These are phyloP conservation scores for Auricularia sp. DNA, from an alignment of 768 basidiomycete species.

Conservation along the genomic window DNA sequence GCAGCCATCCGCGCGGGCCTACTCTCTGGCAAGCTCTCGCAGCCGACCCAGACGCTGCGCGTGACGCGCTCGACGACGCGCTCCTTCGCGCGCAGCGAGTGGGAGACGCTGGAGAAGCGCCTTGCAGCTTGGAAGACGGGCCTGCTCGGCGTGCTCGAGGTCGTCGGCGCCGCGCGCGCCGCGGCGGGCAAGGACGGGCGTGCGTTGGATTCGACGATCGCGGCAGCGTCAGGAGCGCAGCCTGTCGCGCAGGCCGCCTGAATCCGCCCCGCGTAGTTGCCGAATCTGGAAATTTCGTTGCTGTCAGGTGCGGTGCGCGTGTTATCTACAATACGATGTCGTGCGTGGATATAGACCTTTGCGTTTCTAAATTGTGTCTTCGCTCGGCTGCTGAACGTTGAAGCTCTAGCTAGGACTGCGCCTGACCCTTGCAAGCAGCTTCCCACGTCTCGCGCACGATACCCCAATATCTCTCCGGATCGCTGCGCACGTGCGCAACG, in stretches of 20 bases:
- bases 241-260: not conserved
- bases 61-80: constrained; percentile 66
- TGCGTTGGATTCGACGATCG: not conserved
- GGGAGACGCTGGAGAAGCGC: constrained; percentile 67
- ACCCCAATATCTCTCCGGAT: not conserved
- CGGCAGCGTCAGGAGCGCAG: not conserved
- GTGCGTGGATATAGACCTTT: not conserved
- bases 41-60: constrained; percentile 61
- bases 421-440: not conserved
- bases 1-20: constrained; percentile 74
- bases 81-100: constrained; percentile 67
- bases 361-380: not conserved
- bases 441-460: not conserved
- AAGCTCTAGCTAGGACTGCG: not conserved
- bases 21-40: constrained; percentile 73
- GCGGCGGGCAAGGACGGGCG: not conserved
- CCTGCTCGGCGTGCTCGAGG: constrained; percentile 56
- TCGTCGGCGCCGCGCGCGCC: constrained; percentile 27
- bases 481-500: not conserved
- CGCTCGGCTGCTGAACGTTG: not conserved
- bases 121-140: constrained; percentile 71
- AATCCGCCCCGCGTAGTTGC: not conserved
- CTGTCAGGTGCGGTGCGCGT: not conserved
- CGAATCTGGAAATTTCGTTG: not conserved
- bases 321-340: no score